Conservation (phyloP, 2,329 filamentous ascomycete species). For the Aspergillus felis region DNA sequence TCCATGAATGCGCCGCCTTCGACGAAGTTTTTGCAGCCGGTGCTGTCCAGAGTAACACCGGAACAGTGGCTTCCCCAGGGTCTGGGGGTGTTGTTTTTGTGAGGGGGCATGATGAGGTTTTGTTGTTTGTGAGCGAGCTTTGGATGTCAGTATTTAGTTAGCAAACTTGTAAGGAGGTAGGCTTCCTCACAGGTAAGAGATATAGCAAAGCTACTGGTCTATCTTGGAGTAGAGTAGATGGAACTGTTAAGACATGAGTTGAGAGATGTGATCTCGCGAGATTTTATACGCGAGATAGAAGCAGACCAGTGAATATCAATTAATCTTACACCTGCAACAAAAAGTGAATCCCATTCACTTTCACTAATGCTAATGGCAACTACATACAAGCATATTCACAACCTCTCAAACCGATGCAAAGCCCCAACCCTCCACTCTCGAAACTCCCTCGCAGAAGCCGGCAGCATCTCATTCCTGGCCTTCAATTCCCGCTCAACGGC, state of each 20-base stretch:
- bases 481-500: conserved; percentile 37
- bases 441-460: conserved; percentile 48
- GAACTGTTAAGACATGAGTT: background rate
- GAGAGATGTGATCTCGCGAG: background rate
- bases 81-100: background rate
- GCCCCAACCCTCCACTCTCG: conserved; percentile 54
- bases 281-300: background rate
- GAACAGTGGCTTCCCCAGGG: background rate
- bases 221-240: background rate
- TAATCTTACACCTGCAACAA: too few species aligned
- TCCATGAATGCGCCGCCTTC: background rate
- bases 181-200: background rate
- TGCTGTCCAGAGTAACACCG: background rate
- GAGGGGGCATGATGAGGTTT: background rate
- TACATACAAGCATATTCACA: too few species aligned
- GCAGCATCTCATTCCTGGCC: conserved; percentile 45
- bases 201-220: background rate
- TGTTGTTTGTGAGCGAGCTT: background rate
- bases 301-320: background rate
- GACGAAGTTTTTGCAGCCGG: background rate
- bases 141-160: background rate
- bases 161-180: background rate
- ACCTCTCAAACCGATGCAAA: conserved; percentile 44
- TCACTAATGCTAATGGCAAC: background rate
- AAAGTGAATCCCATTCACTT: conserved; percentile 3